Evolutionary conservation across 441 rosid genomes (phyloP), one percentile per base, ranked within the genome.

Genomic region (Populus trichocarpa): DNA sequence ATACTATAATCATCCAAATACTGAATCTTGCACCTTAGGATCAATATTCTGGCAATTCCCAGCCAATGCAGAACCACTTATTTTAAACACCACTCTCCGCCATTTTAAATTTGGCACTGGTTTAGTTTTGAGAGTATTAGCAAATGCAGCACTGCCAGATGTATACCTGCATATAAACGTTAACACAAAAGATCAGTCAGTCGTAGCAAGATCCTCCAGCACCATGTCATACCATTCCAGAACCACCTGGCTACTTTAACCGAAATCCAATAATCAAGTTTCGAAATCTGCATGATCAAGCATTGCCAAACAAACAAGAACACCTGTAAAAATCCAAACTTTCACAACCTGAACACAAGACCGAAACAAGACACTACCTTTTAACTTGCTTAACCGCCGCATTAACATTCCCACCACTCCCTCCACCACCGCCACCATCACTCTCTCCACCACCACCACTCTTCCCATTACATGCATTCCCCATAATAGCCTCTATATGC

Each of bases 401-500:
- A 36, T 36, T 64, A 26, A 26, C 79, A 81, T 74, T 81, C 13
- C 73, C 85, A 66, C 69, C 78, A 70, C 61, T 64, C 23, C 78
- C 77, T 65, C 50, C 79, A 67, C 64, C 74, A 20, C 67, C 81
- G 18, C 63, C 67, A 63, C 70, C 67, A 6, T 70, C 78, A 7
- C 75, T 71, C 46, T 35, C 75, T 7, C 14, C 76, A 1, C 61
- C 77, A 10, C 69, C 68, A 28, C 78, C 69, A 13, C 83, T 87
- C 69, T 86, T 83, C 32, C 87, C 83, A 80, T 83, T 84, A 72
- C 85, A 72, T 67, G 89, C 82, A 87, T 85, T 90, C 6, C 97
- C 98, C 11, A 95, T 90, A 46, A 94, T 94, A 67, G 87, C 97
- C 81, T 93, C 99, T 87, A 96, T 89, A 81, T 89, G 88, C 87